Base-by-base conservation (phyloP, 208 protist genomes). In the Acanthamoeba sp. region DNA sequence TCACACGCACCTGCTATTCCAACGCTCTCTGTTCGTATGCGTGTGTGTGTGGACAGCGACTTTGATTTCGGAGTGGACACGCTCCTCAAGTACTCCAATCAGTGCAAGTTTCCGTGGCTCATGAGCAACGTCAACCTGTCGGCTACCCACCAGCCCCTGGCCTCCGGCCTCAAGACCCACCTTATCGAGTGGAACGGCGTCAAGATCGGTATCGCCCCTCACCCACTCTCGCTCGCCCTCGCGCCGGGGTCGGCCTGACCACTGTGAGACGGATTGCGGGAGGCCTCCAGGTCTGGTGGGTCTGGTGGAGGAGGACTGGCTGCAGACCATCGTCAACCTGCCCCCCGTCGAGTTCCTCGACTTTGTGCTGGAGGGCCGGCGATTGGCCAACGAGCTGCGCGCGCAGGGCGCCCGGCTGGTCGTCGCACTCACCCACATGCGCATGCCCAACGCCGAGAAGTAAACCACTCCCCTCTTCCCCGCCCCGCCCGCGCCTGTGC, bases 61-160 rank as follows among this genome's bases (percentile, higher is more conserved):
- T 91, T 91, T 91, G 90, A 94, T 40, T 94, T 94, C 89, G 90
- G 90, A 32, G 69, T 94, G 42, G 90, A 94, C 18, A 40, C 32
- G 62, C 90, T 94, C 27, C 18, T 42, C 9, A 80, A 94, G 90
- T 66, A 87, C 36, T 29, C 50, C 32, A 50, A 29, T 29, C 73
- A 80, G 64, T 87, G 69, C 64, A 94, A 90, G 2, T 94, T 94
- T n/a, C 90, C 90, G 24, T 94, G 90, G 90, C 90, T 94, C 24
- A 94, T 94, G 90, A 85, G 66, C 66, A 94, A 94, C 71, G 66
- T 85, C 66, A 91, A 73, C 85, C 38, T 45, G n/a, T n/a, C 85
- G 0, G 52, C 55, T 9, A 91, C 85, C 27, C 55, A 71, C 36
- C 50, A 45, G 36, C 85, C 85, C 0, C 36, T 91, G 12, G 85